These are phyloP conservation scores for Chalaropsis ovoidea DNA, from an alignment of 2,329 filamentous ascomycete species.

Conservation along the genomic window DNA sequence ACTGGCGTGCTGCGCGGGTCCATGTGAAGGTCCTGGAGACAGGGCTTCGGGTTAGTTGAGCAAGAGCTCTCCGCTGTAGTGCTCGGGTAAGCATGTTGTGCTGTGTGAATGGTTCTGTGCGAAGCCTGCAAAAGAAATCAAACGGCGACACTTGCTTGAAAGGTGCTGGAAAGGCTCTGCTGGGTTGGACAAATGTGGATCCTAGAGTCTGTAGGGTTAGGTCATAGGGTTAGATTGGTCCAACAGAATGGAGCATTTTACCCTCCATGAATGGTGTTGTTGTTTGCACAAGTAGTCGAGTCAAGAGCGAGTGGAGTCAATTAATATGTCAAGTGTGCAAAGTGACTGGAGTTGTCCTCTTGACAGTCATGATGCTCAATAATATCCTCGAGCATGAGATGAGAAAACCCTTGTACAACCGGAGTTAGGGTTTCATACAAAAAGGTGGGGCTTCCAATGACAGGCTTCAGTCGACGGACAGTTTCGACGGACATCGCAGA, in stretches of 20 bases:
- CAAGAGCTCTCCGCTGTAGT: conserved; percentile 18
- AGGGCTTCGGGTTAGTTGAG: neutral
- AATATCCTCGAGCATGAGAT: too few relatives aligned
- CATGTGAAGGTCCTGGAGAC: conserved; percentile 5
- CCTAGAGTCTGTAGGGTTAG: neutral
- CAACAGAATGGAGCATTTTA: neutral
- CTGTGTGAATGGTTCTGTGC: neutral
- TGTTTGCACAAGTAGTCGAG: too few relatives aligned
- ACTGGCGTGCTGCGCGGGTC: conserved; percentile 34
- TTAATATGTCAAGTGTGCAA: too few relatives aligned
- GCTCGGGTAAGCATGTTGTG: conserved; percentile 22
- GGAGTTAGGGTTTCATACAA: too few relatives aligned
- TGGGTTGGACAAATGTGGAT: neutral
- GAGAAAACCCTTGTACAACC: too few relatives aligned
- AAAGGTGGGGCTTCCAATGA: too few relatives aligned
- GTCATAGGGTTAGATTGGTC: neutral
- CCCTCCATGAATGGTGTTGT: too few relatives aligned
- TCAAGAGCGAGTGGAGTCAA: too few relatives aligned
- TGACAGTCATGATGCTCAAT: too few relatives aligned
- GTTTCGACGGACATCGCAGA: too few relatives aligned
- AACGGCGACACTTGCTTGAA: neutral
- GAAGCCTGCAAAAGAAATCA: neutral
- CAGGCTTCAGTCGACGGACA: too few relatives aligned
- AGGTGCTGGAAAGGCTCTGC: neutral
- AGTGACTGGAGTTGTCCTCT: too few relatives aligned